phyloP scores from a whole-genome alignment of 202 grass and related monocot genomes.

The Zoysia matrella region DNA sequence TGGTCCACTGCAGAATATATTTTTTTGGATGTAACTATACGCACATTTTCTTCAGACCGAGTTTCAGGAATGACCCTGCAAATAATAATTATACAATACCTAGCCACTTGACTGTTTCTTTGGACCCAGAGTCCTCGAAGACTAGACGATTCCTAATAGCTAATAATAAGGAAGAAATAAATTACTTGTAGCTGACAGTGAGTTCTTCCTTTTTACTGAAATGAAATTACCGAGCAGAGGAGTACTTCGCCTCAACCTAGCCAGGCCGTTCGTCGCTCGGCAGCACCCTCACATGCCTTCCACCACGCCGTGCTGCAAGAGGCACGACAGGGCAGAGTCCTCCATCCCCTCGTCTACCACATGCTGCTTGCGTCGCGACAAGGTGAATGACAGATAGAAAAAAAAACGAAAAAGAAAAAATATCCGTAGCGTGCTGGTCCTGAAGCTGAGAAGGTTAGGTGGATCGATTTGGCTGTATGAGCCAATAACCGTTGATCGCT shows the following conservation, averaged over 20 bases:
- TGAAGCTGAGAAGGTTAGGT: background rate
- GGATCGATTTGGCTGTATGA: background rate
- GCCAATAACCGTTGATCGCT: background rate
- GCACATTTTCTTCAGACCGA: too few relatives aligned
- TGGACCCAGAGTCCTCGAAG: background rate
- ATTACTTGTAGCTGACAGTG: background rate
- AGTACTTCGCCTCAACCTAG: background rate
- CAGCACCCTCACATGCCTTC: constrained; percentile 28
- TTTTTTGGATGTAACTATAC: too few relatives aligned
- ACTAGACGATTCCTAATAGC: too few relatives aligned
- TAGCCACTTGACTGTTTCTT: background rate
- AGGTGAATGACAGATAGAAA: background rate
- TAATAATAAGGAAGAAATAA: background rate
- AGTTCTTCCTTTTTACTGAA: background rate
- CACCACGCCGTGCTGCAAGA: background rate
- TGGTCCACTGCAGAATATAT: background rate
- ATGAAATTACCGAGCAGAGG: background rate
- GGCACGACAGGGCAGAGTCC: background rate
- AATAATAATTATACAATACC: constrained; percentile 2
- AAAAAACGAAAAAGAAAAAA: background rate
- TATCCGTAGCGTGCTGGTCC: background rate
- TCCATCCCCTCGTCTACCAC: constrained; percentile 16
- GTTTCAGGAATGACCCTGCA: background rate
- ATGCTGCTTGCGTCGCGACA: constrained; percentile 26
- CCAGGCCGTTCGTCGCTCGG: background rate